Conservation (phyloP, 768 basidiomycete genomes). For the Suillus alpinus region DNA sequence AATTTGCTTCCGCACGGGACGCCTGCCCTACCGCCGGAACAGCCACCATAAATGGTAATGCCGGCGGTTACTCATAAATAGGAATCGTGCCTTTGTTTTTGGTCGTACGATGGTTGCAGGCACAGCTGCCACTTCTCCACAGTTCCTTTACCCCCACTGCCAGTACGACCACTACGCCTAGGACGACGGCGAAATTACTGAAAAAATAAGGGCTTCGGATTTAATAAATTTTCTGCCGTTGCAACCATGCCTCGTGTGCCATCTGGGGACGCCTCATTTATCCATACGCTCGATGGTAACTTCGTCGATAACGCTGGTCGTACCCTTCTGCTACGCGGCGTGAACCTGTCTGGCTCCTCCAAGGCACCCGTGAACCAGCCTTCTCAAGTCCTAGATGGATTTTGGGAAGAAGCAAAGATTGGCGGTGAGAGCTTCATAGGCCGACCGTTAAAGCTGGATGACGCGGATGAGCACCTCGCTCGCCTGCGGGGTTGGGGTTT, state of each 20-base stretch:
- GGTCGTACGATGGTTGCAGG: not conserved
- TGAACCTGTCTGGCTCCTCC: constrained; percentile 87
- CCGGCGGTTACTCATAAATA: not conserved
- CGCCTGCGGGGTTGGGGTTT: constrained; percentile 94
- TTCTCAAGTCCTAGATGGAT: constrained; percentile 64
- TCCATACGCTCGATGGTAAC: constrained; percentile 64
- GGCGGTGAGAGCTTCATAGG: constrained; percentile 73
- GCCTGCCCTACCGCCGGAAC: not conserved
- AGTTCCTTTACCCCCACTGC: not conserved
- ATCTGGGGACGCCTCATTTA: constrained; percentile 56
- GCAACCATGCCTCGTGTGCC: constrained; percentile 55
- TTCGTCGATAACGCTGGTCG: constrained; percentile 77
- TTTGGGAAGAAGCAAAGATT: constrained; percentile 78
- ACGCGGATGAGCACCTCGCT: constrained; percentile 83
- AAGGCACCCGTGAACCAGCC: constrained; percentile 79
- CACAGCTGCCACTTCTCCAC: not conserved
- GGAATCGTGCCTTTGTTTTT: not conserved
- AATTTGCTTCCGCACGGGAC: not conserved
- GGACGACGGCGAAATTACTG: not conserved
- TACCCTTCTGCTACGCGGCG: constrained; percentile 84
- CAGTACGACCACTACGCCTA: not conserved
- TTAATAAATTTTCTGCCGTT: constrained; percentile 33
- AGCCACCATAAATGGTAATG: not conserved
- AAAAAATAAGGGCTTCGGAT: not conserved
- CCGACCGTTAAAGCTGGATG: constrained; percentile 79